Evolutionary conservation across 2,329 filamentous ascomycete genomes (phyloP).

Genomic region (Zymoseptoria brevis): DNA sequence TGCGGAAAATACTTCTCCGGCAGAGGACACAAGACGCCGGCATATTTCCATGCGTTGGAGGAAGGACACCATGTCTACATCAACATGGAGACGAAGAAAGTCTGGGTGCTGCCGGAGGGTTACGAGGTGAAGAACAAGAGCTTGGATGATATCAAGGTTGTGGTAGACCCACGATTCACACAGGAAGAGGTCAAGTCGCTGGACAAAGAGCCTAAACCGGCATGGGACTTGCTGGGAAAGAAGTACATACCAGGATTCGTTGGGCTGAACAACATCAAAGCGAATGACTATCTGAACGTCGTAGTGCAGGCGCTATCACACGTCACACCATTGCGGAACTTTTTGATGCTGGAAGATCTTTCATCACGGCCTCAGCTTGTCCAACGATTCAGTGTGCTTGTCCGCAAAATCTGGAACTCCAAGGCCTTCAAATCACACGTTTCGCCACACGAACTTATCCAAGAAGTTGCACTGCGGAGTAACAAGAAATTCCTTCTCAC

Average conservation of each 20-base stretch:
- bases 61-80: constrained; percentile 96
- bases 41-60: constrained; percentile 95
- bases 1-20: constrained; percentile 98
- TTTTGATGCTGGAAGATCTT: constrained; percentile 80
- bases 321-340: constrained; percentile 82
- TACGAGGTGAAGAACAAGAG: constrained; percentile 95
- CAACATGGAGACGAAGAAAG: constrained; percentile 88
- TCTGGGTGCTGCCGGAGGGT: constrained; percentile 88
- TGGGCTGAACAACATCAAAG: constrained; percentile 99
- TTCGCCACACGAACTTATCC: constrained; percentile 91
- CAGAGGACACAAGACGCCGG: constrained; percentile 84
- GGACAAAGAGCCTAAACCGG: constrained; percentile 55
- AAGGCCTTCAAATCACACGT: constrained; percentile 94
- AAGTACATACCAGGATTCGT: constrained; percentile 91
- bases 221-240: constrained; percentile 73
- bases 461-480: constrained; percentile 84
- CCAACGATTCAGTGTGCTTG: constrained; percentile 76
- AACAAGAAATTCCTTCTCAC: constrained; percentile 90
- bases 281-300: constrained; percentile 97
- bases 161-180: constrained; percentile 81
- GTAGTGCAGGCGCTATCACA: constrained; percentile 87
- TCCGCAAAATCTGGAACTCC: constrained; percentile 97
- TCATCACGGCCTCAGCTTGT: constrained; percentile 68
- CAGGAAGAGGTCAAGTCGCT: constrained; percentile 71
- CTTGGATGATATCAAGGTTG: constrained; percentile 96